Base-by-base conservation (phyloP, 192 early-diverging fungal species). In the Backusella sp. region DNA sequence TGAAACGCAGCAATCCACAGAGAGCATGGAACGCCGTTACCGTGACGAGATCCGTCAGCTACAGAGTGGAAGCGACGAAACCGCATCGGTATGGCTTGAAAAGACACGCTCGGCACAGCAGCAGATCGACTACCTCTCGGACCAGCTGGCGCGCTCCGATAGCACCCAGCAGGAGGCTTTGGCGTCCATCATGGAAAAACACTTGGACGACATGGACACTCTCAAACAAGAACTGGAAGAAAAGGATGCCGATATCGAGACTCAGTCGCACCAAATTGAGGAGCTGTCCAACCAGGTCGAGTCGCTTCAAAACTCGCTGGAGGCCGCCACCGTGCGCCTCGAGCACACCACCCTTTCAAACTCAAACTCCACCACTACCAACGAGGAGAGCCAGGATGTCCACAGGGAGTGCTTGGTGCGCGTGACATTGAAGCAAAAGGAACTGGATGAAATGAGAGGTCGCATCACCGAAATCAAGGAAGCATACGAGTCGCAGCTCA, bases 61-160 rank as follows among this genome's bases (percentile, higher is more conserved):
- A 32, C 77, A 74, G 17, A 79, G 68, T 36, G 77, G 68, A 17
- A 68, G 68, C 44, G 77, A 79, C n/a, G 77, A 79, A 23, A 74
- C 77, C 1, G 77, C 77, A 11, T 73, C 73, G 9, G 66, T 53
- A 19, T 79, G 77, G 77, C 26, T 79, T 6, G 77, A 79, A 30
- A 79, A 79, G 53, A 73, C 73, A 4, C 65, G 68, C 46, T 36
- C 72, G 6, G 52, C 62, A 9, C 77, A 79, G 32, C 68, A 70
- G 4, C 66, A 79, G 17, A 32, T 79, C 8, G 73, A 74, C 36
- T 41, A 65, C 34, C 37, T 79, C n/a, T 68, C 73, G 14, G 66
- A 62, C 21, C 68, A 70, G 9, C 7, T 79, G 1, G 42, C 21
- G 17, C 19, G 15, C 32, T 62, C 23, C 2, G 56, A 62, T 9